These are phyloP conservation scores for Nakazawaea ishiwadae DNA, from an alignment of 805 yeast genomes.

Conservation along the genomic window DNA sequence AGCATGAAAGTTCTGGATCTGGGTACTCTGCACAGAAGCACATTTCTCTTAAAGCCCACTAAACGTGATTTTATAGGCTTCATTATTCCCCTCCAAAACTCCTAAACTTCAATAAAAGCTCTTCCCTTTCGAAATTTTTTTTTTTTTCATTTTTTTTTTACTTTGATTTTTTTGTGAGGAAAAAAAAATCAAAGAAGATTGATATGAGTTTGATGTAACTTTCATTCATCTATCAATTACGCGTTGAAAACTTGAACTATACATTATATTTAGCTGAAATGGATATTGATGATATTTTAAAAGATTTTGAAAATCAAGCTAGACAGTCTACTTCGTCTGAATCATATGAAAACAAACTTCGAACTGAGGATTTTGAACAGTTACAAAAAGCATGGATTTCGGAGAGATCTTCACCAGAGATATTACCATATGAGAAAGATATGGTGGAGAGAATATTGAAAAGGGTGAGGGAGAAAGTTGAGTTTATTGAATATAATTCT, in stretches of 20 bases:
- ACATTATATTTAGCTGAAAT: too few relatives aligned
- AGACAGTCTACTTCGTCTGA: slow-evolving; percentile 20
- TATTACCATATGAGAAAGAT: slow-evolving; percentile 66
- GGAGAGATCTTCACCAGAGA: slow-evolving; percentile 83
- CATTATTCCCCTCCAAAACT: too few relatives aligned
- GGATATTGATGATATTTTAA: slow-evolving; percentile 67
- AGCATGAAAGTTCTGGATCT: background rate
- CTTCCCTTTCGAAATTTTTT: too few relatives aligned
- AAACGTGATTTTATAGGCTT: background rate
- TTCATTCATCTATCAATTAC: too few relatives aligned
- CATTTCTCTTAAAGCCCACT: too few relatives aligned
- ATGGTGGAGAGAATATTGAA: slow-evolving; percentile 54
- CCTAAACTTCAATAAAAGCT: too few relatives aligned
- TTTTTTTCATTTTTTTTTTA: too few relatives aligned
- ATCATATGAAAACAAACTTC: slow-evolving; percentile 15
- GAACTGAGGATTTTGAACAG: slow-evolving; percentile 33
- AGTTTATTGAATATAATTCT: slow-evolving; percentile 71
- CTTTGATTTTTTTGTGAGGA: too few relatives aligned
- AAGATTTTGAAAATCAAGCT: slow-evolving; percentile 49
- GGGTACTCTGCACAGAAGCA: background rate
- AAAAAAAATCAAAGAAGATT: too few relatives aligned
- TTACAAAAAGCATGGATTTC: slow-evolving; percentile 70
- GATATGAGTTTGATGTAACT: too few relatives aligned
- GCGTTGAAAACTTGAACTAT: background rate
- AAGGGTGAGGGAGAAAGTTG: slow-evolving; percentile 66